Base-by-base conservation (phyloP, 768 basidiomycete species). In the Coprinopsis cinerea region DNA sequence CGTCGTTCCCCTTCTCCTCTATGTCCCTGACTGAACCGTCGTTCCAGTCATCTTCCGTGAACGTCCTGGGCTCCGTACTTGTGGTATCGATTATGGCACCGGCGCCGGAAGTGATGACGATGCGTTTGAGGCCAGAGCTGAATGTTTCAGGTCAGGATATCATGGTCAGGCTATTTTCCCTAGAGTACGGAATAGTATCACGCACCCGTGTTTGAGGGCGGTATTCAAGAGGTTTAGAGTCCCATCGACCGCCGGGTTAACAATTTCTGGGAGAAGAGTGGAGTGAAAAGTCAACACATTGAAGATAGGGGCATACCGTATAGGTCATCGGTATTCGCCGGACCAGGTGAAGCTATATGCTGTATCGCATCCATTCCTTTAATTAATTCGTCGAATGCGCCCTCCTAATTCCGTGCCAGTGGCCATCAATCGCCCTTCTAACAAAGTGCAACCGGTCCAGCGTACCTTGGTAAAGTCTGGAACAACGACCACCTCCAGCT, bases 321-420 rank as follows among this genome's bases (percentile, higher is more conserved):
- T 7, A 15, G 30, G 65, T 20, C 52, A 82, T 77, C 71, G 73
- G 55, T 77, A 58, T 60, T 79, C 81, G 48, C 75, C 1, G 73
- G 56, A 0, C 85, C 88, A 2, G 87, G 85, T 4, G 88, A 58
- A 10, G 79, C 74, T 35, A 79, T 79, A 53, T 77, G 65, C 18
- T 91, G 67, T 10, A 91, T 69, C 4, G 78, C 72, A 0, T 76
- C 57, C 0, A 88, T 90, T 1, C 89, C 88, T 2, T 78, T 67
- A 4, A 91, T 76, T 18, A 88, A 88, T 3, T 89, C 88, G n/a
- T 61, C 63, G 53, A 88, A 79, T 28, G 87, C 55, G 52, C 85
- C 82, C 82, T 35, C 25, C 6, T 17, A 13, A 15, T 24, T 24
- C 13, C 15, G 1, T 1, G 17, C 28, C 4, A 28, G 26, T 24